phyloP scores from a whole-genome alignment of 257 asterid genomes.

The Solanum boliviense region DNA sequence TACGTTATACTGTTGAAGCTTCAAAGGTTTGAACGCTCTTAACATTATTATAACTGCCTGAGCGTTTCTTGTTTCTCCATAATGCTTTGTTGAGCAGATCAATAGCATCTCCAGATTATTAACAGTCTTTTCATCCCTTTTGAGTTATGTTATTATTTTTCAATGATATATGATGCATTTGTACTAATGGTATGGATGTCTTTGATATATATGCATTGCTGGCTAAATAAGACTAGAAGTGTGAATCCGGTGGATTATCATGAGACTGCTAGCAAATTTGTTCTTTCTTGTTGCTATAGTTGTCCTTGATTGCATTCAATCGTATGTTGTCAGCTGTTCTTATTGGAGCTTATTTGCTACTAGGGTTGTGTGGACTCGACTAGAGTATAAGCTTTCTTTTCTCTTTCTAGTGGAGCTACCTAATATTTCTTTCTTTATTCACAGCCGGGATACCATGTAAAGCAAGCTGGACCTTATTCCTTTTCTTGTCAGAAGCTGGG shows the following conservation, averaged over 20 bases:
- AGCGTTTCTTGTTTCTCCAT: neutral
- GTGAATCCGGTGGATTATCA: neutral
- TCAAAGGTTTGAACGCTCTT: constrained; percentile 55
- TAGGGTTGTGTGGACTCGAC: neutral
- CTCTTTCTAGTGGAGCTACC: constrained; percentile 1
- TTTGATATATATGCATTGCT: neutral
- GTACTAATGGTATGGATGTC: neutral
- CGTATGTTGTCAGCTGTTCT: neutral
- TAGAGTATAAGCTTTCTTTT: neutral
- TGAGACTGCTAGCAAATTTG: neutral
- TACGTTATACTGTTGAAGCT: constrained; percentile 55
- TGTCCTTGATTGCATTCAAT: neutral
- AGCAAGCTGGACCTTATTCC: constrained; percentile 53
- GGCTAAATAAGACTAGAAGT: neutral
- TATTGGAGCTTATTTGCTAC: neutral
- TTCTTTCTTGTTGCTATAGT: neutral
- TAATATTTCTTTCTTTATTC: constrained; percentile 15
- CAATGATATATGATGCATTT: neutral
- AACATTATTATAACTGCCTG: neutral
- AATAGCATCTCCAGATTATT: neutral
- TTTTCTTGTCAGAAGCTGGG: constrained; percentile 92
- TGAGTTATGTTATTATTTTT: neutral
- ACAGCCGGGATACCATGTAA: constrained; percentile 91
- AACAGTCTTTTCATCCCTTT: neutral
- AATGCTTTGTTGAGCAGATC: neutral